Conservation (phyloP, 2,329 filamentous ascomycete genomes). For the Cryphonectria nitschkei region DNA sequence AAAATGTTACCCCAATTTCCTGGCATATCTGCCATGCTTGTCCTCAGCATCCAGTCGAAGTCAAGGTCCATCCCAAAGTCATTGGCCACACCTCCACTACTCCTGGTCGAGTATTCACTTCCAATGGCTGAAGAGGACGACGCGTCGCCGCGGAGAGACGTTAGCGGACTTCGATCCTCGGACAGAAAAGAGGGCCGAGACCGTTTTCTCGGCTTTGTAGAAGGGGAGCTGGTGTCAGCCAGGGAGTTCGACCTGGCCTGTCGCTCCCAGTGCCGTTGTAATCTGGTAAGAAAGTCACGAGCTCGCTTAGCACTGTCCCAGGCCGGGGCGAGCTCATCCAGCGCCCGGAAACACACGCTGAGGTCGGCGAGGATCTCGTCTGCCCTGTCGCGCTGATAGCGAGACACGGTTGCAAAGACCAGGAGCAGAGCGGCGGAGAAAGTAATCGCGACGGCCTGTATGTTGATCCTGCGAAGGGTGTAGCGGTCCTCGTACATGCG, state of each 20-base stretch:
- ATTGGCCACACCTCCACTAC: background rate
- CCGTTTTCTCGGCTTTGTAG: constrained; percentile 8
- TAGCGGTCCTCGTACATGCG: constrained; percentile 27
- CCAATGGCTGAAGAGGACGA: too few relatives aligned
- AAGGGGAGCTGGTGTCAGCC: background rate
- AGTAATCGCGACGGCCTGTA: constrained; percentile 30
- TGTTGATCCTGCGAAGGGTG: constrained; percentile 28
- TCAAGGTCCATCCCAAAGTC: constrained; percentile 12
- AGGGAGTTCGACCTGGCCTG: background rate
- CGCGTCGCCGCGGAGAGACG: background rate
- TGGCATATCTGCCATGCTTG: constrained; percentile 10
- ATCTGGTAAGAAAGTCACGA: constrained; percentile 24
- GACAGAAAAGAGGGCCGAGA: background rate
- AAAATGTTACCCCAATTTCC: constrained; percentile 9
- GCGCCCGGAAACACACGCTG: constrained; percentile 28
- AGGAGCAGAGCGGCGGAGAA: constrained; percentile 30
- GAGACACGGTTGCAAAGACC: constrained; percentile 28
- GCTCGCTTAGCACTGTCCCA: constrained; percentile 28
- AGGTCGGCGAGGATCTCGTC: constrained; percentile 27
- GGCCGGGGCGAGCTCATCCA: constrained; percentile 29
- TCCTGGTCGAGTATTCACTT: too few relatives aligned
- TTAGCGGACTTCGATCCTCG: background rate
- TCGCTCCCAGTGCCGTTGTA: background rate
- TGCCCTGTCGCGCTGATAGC: constrained; percentile 10
- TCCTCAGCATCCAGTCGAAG: constrained; percentile 16